Evolutionary conservation across 2,329 filamentous ascomycete species (phyloP).

Genomic region (Botrytis aclada): DNA sequence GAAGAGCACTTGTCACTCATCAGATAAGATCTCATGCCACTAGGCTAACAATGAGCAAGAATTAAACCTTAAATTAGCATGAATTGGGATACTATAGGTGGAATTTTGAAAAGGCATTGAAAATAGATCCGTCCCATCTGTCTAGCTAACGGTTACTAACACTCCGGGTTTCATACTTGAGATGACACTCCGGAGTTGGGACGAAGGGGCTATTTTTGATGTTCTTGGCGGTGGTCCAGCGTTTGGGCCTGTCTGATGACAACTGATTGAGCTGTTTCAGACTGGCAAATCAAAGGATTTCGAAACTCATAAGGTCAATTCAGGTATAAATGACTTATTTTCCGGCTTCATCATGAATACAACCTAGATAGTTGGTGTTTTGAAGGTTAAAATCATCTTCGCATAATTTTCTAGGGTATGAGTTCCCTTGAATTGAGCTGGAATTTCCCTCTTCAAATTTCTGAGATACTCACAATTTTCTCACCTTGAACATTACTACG

Average conservation of each 20-base stretch:
- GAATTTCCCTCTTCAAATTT: neutral
- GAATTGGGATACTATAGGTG: neutral
- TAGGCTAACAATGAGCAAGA: neutral
- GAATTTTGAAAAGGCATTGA: neutral
- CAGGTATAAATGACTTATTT: neutral
- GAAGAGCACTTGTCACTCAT: neutral
- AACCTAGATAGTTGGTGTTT: neutral
- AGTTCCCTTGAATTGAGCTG: neutral
- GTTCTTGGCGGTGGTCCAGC: neutral
- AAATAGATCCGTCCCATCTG: neutral
- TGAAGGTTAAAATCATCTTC: neutral
- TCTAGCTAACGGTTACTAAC: neutral
- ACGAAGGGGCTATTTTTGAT: neutral
- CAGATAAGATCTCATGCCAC: neutral
- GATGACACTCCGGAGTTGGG: slow-evolving; percentile 1
- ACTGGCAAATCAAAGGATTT: neutral
- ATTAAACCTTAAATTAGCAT: neutral
- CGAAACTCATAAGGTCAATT: slow-evolving; percentile 3
- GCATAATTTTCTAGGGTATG: too few relatives aligned
- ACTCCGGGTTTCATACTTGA: slow-evolving; percentile 16
- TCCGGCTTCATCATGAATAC: neutral
- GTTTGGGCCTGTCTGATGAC: neutral
- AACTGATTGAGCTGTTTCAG: neutral
- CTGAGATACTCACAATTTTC: too few relatives aligned
- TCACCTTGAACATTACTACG: neutral